These are phyloP conservation scores for Polyplosphaeria fusca DNA, from an alignment of 495 filamentous ascomycete species.

Conservation along the genomic window DNA sequence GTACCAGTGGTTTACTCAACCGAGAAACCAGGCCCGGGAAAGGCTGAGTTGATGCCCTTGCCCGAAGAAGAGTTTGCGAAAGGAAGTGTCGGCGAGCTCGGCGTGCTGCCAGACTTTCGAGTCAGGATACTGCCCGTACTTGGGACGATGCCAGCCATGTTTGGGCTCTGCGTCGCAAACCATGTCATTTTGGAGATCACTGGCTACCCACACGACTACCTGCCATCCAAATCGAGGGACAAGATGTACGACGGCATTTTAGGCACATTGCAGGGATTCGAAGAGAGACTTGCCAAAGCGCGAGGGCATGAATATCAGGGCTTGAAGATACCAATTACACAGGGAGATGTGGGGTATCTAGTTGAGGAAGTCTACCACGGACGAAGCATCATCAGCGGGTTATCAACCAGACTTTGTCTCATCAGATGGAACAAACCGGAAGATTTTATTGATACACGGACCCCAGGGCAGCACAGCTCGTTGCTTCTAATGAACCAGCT, in stretches of 20 bases:
- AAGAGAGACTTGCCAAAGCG: conserved; percentile 65
- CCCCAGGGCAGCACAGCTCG: conserved; percentile 64
- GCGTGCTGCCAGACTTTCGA: conserved; percentile 86
- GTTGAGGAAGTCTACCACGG: conserved; percentile 87
- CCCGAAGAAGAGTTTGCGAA: conserved; percentile 85
- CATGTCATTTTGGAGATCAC: conserved; percentile 84
- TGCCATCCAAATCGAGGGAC: conserved; percentile 72
- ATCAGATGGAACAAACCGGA: conserved; percentile 67
- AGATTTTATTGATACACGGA: conserved; percentile 45
- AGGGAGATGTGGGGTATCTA: conserved; percentile 77
- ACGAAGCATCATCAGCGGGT: conserved; percentile 75
- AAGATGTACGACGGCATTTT: conserved; percentile 87
- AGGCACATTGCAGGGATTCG: conserved; percentile 64
- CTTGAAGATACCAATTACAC: conserved; percentile 71
- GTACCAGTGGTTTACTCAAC: conserved; percentile 92
- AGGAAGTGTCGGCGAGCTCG: conserved; percentile 82
- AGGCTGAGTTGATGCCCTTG: conserved; percentile 82
- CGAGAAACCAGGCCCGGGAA: conserved; percentile 86
- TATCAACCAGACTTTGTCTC: conserved; percentile 72
- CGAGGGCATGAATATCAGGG: conserved; percentile 62
- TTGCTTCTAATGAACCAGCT: conserved; percentile 65
- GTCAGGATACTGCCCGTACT: conserved; percentile 91
- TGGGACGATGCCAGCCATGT: conserved; percentile 95
- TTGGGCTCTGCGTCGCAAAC: conserved; percentile 87
- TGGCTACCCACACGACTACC: conserved; percentile 82